A percentile compares a stretch with the other conserved stretches of the same genome.
Conservation (phyloP, 176 grass and related monocot genomes). For the Juncus effusus region DNA sequence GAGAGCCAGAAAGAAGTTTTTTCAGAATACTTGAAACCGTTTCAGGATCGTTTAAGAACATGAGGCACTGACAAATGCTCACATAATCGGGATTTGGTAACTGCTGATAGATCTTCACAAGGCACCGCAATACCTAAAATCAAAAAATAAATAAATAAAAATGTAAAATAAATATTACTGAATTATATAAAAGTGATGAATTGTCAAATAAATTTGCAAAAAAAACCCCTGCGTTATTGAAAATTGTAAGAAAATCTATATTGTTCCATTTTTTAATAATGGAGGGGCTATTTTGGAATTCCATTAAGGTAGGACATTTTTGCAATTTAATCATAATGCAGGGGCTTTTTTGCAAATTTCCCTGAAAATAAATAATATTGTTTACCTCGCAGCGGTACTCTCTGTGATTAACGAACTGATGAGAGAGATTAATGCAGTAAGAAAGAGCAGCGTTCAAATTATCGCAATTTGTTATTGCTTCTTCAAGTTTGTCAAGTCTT, state of each 20-base stretch:
- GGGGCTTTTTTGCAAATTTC: too few relatives aligned
- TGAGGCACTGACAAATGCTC: conserved; percentile 94
- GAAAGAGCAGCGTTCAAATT: conserved; percentile 85
- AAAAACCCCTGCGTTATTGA: too few relatives aligned
- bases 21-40: conserved; percentile 81
- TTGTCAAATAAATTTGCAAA: background rate
- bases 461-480: conserved; percentile 84
- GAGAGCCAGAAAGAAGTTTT: conserved; percentile 76
- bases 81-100: conserved; percentile 78
- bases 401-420: conserved; percentile 89
- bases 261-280: background rate
- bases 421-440: conserved; percentile 94
- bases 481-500: conserved; percentile 90
- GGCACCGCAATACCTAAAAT: conserved; percentile 71
- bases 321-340: too few relatives aligned
- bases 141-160: conserved; percentile 23
- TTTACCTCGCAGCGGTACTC: conserved; percentile 96
- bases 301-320: too few relatives aligned
- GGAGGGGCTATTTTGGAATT: background rate
- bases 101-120: conserved; percentile 90
- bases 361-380: background rate
- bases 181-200: background rate
- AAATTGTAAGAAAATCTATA: background rate
- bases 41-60: conserved; percentile 87
- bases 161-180: conserved; percentile 1